Evolutionary conservation across 176 grass and related monocot genomes (phyloP), one percentile per base, ranked within the genome.

Genomic region (Triticum urartu): DNA sequence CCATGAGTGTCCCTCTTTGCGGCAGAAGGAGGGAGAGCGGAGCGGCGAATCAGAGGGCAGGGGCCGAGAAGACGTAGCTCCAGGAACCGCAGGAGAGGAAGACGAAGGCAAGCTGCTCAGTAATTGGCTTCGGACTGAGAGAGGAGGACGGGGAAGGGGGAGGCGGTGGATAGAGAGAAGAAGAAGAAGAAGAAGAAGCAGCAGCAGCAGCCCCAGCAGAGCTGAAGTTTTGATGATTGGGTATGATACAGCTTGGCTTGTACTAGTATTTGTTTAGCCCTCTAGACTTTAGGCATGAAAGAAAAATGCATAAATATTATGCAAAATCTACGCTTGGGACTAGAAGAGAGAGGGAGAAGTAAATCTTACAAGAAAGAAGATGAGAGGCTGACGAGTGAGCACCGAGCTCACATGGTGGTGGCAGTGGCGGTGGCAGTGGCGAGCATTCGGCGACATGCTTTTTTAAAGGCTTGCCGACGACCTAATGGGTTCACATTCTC

Each of bases 1-100:
- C 86, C 95, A 97, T 97, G 77, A 88, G 85, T 78, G 35, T 47
- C 3, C 50, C 82, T 72, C 73, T 90, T 77, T 71, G 64, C 72
- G 64, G 73, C 38, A 79, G 83, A 81, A 79, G 72, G 64, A 30
- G 75, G 84, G 32, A 68, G 40, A 52, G 72, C n/a, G 72, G 72
- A 54, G 64, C 62, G 38, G 40, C 79, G 54, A 90, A 82, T 62
- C 79, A 86, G 72, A 21, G 52, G 7, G 48, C 17, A 6, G n/a
- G 28, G 7, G 12, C 11, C 47, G 20, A 34, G 78, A 21, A 17
- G 83, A 81, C 6, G 70, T 60, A 81, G 59, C 87, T 72, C 70
- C 3, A 18, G 4, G 65, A 47, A 63, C 28, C 48, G 58, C 34
- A 47, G 48, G 59, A 50, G 64, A 22, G 61, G 7, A 26, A 77